phyloP scores from a whole-genome alignment of 306 rosid species.

The Vigna trinervia region DNA sequence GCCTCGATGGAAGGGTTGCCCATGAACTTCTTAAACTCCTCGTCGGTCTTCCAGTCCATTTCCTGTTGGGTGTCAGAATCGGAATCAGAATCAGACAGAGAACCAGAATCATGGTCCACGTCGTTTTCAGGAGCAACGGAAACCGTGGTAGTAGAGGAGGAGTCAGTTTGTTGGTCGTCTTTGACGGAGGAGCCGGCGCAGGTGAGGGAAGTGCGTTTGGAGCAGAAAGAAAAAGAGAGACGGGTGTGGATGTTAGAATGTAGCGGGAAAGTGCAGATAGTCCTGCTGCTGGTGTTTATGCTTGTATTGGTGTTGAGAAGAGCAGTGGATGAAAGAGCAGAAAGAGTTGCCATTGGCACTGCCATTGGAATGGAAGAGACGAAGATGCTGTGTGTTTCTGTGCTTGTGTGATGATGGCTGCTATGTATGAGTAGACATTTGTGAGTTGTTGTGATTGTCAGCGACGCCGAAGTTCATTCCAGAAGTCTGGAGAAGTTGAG shows the following conservation, averaged over 20 bases:
- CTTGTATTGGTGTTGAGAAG: not conserved
- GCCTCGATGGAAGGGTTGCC: conserved; percentile 90
- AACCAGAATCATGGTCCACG: not conserved
- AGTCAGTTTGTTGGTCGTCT: conserved; percentile 50
- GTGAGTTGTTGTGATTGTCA: too few relatives aligned
- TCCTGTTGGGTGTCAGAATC: conserved; percentile 57
- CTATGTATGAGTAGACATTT: not conserved
- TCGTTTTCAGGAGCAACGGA: conserved; percentile 51
- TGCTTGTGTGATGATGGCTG: not conserved
- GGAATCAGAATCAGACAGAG: not conserved
- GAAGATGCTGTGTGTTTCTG: not conserved
- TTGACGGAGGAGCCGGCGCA: conserved; percentile 49
- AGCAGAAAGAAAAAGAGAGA: conserved; percentile 39
- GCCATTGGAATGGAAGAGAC: conserved; percentile 51
- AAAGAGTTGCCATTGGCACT: conserved; percentile 42
- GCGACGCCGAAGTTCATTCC: not conserved
- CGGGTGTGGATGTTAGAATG: conserved; percentile 6
- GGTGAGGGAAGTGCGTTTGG: conserved; percentile 34
- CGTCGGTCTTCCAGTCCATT: conserved; percentile 80
- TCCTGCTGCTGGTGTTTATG: not conserved
- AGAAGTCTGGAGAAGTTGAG: conserved; percentile 24
- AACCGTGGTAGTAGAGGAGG: conserved; percentile 50
- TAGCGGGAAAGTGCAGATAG: conserved; percentile 3
- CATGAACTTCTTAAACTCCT: conserved; percentile 86
- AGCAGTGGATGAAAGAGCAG: conserved; percentile 38